Conservation (phyloP, 495 filamentous ascomycete genomes). For the Elaphomyces granulatus region DNA sequence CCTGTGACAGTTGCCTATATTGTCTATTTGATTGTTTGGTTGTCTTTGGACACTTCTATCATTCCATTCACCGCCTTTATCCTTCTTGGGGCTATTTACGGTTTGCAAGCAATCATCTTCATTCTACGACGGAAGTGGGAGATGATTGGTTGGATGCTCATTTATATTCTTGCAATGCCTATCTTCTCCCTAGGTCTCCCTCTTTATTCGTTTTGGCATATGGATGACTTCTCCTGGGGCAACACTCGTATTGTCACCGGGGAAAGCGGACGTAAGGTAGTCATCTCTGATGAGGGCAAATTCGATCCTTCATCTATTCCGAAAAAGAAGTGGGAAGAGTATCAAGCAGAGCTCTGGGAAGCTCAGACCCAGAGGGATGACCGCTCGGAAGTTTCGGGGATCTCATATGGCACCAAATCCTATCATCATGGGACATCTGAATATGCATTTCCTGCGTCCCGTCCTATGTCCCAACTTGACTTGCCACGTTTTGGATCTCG, state of each 20-base stretch:
- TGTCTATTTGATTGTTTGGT: conserved; percentile 67
- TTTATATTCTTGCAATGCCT: conserved; percentile 85
- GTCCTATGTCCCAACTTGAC: conserved; percentile 66
- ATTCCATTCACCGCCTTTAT: conserved; percentile 78
- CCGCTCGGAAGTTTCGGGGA: conserved; percentile 78
- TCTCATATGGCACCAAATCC: conserved; percentile 79
- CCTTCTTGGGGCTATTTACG: conserved; percentile 86
- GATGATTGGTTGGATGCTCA: conserved; percentile 98
- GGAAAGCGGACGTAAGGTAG: conserved; percentile 79
- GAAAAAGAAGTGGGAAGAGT: conserved; percentile 98
- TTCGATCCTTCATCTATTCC: conserved; percentile 90
- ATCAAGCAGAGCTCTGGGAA: conserved; percentile 89
- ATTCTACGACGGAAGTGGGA: conserved; percentile 94
- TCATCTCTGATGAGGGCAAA: conserved; percentile 95
- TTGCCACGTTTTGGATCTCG: conserved; percentile 42
- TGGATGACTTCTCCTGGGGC: conserved; percentile 99
- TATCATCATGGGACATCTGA: conserved; percentile 43
- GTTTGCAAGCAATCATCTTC: conserved; percentile 95
- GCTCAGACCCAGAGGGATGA: conserved; percentile 78
- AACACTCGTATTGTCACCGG: conserved; percentile 96
- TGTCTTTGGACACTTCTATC: conserved; percentile 41
- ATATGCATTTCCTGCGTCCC: conserved; percentile 38
- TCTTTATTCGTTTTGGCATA: conserved; percentile 96
- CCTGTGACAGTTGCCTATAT: conserved; percentile 91
- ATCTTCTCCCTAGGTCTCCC: conserved; percentile 85